Percentiles rank a stretch among this genome's conserved stretches.
Evolutionary conservation across 148 eudicot species (phyloP).

Genomic region (Oxyria digyna): DNA sequence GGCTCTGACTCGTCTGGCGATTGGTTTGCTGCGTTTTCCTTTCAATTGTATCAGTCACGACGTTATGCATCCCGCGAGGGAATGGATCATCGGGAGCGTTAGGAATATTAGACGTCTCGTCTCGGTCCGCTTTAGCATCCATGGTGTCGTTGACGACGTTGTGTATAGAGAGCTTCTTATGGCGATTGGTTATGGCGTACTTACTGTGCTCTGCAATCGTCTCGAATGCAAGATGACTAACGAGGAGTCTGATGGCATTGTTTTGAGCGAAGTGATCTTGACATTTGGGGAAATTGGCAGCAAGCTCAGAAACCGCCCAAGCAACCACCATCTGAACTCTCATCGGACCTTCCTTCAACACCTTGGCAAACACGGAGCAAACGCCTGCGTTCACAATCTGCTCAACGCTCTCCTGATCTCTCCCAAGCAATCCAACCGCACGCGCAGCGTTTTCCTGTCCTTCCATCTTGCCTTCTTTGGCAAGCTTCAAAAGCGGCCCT

Average conservation of each 20-base stretch:
- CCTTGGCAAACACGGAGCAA: conserved; percentile 58
- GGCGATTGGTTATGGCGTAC: conserved; percentile 44
- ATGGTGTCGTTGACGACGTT: conserved; percentile 25
- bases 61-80: conserved; percentile 15
- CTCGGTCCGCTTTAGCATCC: not conserved
- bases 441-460: conserved; percentile 80
- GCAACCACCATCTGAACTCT: conserved; percentile 69
- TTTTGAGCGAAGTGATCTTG: conserved; percentile 77
- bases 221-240: conserved; percentile 74
- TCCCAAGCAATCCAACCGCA: conserved; percentile 57
- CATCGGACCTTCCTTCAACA: conserved; percentile 75
- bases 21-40: conserved; percentile 9
- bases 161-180: conserved; percentile 32
- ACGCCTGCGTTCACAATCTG: conserved; percentile 67
- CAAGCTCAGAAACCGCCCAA: conserved; percentile 74
- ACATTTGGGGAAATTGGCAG: conserved; percentile 55
- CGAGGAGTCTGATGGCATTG: conserved; percentile 53
- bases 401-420: conserved; percentile 67
- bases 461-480: conserved; percentile 58
- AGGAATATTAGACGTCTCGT: not conserved
- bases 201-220: conserved; percentile 78
- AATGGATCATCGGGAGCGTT: not conserved
- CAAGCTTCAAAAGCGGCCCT: conserved; percentile 48
- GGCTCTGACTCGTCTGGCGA: not conserved
- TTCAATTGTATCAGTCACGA: conserved; percentile 27